Evolutionary conservation across 2,329 filamentous ascomycete species (phyloP).

Genomic region (Exophiala aquamarina): DNA sequence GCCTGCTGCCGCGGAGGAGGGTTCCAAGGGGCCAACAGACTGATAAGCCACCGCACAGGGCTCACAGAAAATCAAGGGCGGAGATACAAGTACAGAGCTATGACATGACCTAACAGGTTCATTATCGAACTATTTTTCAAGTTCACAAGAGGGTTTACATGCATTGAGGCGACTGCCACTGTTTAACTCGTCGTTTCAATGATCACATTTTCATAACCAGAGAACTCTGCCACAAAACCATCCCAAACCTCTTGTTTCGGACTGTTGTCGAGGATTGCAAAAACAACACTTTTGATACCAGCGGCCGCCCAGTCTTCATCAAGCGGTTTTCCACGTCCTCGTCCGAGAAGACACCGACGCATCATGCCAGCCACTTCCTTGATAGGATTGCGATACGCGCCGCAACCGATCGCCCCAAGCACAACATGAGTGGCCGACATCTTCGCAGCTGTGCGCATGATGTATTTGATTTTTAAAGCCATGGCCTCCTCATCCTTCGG

Average conservation of each 20-base stretch:
- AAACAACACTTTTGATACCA: not conserved
- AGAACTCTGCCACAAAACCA: conserved; percentile 2
- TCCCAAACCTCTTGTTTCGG: conserved; percentile 1
- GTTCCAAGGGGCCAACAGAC: too few species aligned
- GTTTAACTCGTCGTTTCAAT: not conserved
- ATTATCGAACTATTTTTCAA: too few species aligned
- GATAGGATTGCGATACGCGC: conserved; percentile 18
- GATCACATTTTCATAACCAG: not conserved
- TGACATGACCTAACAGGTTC: too few species aligned
- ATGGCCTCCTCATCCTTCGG: conserved; percentile 9
- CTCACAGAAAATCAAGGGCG: too few species aligned
- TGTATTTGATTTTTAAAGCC: conserved; percentile 12
- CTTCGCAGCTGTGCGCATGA: conserved; percentile 11
- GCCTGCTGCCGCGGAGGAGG: conserved; percentile 7
- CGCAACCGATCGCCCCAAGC: conserved; percentile 18
- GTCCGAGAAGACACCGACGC: not conserved
- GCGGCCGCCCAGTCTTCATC: conserved; percentile 1
- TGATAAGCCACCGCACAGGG: too few species aligned
- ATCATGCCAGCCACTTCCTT: conserved; percentile 8
- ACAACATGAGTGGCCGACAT: conserved; percentile 14
- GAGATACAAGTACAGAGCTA: too few species aligned
- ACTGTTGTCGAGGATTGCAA: conserved; percentile 1
- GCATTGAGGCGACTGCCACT: too few species aligned
- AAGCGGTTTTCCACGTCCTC: not conserved
- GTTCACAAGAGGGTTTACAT: too few species aligned